Evolutionary conservation across 192 early-diverging fungal genomes (phyloP).

Genomic region (Coemansia sp.): DNA sequence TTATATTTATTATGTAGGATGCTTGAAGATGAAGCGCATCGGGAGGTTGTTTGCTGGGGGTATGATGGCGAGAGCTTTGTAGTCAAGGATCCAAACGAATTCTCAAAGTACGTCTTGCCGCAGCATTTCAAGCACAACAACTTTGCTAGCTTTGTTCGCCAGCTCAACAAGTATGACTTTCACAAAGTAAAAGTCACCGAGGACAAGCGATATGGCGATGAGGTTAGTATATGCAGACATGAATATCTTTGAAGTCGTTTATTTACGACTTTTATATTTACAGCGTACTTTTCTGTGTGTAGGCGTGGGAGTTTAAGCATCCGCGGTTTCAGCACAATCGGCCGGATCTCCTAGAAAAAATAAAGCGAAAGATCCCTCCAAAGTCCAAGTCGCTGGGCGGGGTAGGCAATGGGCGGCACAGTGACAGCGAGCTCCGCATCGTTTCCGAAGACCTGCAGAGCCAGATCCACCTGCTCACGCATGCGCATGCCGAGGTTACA

Average conservation of each 20-base stretch:
- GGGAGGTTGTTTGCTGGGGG: slow-evolving; percentile 69
- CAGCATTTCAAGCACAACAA: slow-evolving; percentile 92
- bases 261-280: background rate
- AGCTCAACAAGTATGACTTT: slow-evolving; percentile 86
- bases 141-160: slow-evolving; percentile 87
- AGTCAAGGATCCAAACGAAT: slow-evolving; percentile 81
- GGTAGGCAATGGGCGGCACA: slow-evolving; percentile 33
- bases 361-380: slow-evolving; percentile 67
- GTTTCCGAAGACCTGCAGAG: slow-evolving; percentile 51
- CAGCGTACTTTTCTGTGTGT: slow-evolving; percentile 11
- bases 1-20: slow-evolving; percentile 28
- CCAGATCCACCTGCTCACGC: slow-evolving; percentile 53
- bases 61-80: slow-evolving; percentile 80
- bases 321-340: slow-evolving; percentile 77
- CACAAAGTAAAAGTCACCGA: slow-evolving; percentile 67
- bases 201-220: slow-evolving; percentile 53
- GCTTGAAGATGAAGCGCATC: slow-evolving; percentile 54
- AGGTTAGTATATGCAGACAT: slow-evolving; percentile 25
- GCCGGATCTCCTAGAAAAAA: slow-evolving; percentile 64
- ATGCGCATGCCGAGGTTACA: slow-evolving; percentile 54
- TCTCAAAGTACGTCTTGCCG: slow-evolving; percentile 74
- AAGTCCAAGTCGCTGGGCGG: slow-evolving; percentile 52
- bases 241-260: background rate
- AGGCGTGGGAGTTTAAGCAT: slow-evolving; percentile 90
- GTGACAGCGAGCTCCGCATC: slow-evolving; percentile 42